Conservation (phyloP, 2,329 filamentous ascomycete genomes). For the Cladosporium sp. region DNA sequence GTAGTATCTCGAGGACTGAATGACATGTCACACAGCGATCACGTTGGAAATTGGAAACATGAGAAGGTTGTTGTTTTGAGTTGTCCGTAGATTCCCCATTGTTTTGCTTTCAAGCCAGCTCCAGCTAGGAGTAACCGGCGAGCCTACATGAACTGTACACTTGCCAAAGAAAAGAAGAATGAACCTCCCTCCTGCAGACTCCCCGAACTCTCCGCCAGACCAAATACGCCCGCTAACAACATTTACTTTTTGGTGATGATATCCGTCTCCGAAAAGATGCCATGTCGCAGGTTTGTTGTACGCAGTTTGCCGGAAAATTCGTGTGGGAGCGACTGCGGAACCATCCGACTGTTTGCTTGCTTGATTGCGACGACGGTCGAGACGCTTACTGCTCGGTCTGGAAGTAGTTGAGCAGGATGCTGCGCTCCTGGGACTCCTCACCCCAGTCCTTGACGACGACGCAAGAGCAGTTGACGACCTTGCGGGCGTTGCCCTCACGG, state of each 20-base stretch:
- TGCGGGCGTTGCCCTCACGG: conserved; percentile 98
- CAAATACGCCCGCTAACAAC: conserved; percentile 12
- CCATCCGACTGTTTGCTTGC: conserved; percentile 7
- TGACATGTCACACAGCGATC: background rate
- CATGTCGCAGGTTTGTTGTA: background rate
- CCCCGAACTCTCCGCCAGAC: background rate
- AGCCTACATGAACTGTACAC: conserved; percentile 4
- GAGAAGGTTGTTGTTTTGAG: background rate
- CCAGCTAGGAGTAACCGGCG: conserved; percentile 11
- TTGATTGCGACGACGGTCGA: background rate
- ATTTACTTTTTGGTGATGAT: conserved; percentile 7
- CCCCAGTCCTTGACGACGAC: conserved; percentile 99
- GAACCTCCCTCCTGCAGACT: background rate
- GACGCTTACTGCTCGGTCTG: conserved; percentile 63
- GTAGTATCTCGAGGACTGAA: background rate
- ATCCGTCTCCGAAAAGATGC: conserved; percentile 7
- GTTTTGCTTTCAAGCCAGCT: conserved; percentile 9
- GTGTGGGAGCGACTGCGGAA: conserved; percentile 6
- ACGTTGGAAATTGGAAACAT: too few relatives aligned
- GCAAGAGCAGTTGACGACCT: conserved; percentile 99
- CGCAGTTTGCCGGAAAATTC: background rate
- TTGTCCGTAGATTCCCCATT: conserved; percentile 7
- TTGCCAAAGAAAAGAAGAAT: conserved; percentile 1
- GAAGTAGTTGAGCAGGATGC: conserved; percentile 99
- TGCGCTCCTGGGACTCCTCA: conserved; percentile 98